These are phyloP conservation scores for Colletotrichum acutatum DNA, from an alignment of 2,329 filamentous ascomycete genomes.

Conservation along the genomic window DNA sequence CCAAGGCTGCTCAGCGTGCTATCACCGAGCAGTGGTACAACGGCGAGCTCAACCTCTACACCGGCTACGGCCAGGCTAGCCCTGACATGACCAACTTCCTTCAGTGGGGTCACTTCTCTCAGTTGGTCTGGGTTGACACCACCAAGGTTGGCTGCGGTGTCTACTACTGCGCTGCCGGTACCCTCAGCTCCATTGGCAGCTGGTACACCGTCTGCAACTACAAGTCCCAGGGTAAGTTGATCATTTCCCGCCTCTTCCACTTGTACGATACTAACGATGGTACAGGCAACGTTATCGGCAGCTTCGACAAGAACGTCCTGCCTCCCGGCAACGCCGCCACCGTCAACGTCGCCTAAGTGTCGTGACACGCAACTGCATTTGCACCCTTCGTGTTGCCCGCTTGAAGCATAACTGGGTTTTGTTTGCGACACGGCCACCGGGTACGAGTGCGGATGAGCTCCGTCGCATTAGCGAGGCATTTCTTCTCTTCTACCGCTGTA, in stretches of 20 bases:
- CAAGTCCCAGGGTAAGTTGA: conserved; percentile 72
- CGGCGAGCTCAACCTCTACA: conserved; percentile 69
- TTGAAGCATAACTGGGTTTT: conserved; percentile 22
- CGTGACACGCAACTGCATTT: conserved; percentile 16
- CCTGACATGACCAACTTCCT: conserved; percentile 73
- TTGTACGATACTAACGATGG: conserved; percentile 30
- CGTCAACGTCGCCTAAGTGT: conserved; percentile 38
- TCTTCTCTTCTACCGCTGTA: conserved; percentile 50
- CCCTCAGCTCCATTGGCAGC: conserved; percentile 62
- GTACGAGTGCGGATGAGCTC: conserved; percentile 21
- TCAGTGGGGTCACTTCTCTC: conserved; percentile 67
- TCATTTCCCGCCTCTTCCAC: neutral
- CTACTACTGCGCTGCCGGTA: conserved; percentile 70
- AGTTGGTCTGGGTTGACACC: conserved; percentile 54
- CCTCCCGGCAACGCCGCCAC: conserved; percentile 49
- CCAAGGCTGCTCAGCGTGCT: conserved; percentile 70
- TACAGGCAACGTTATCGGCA: conserved; percentile 63
- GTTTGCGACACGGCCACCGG: conserved; percentile 29
- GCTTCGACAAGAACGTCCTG: conserved; percentile 62
- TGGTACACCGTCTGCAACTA: conserved; percentile 94
- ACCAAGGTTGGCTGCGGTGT: conserved; percentile 68
- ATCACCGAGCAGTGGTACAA: conserved; percentile 93
- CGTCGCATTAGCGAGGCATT: conserved; percentile 21
- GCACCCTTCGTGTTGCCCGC: conserved; percentile 20
- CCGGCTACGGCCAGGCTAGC: conserved; percentile 68